phyloP scores from a whole-genome alignment of 192 early-diverging fungal species.

The Geranomyces variabilis region DNA sequence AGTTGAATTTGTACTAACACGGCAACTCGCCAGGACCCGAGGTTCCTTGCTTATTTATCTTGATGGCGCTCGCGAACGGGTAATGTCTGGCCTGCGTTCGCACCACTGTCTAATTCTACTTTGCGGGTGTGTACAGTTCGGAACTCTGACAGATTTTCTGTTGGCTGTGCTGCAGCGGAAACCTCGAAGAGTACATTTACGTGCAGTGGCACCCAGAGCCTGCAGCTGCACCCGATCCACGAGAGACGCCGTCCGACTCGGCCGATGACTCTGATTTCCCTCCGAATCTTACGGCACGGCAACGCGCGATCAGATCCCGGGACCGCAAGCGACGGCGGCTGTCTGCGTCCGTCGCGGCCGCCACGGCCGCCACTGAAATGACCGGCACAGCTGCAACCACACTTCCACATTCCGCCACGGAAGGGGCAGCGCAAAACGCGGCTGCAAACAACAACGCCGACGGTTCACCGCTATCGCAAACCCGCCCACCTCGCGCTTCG shows the following conservation, averaged over 20 bases:
- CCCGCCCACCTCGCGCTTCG: neutral
- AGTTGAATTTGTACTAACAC: neutral
- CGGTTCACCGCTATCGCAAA: neutral
- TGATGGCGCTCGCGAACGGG: slow-evolving; percentile 92
- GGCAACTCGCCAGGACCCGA: slow-evolving; percentile 60
- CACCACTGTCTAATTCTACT: too few relatives aligned
- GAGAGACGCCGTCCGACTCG: neutral
- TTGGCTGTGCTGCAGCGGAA: slow-evolving; percentile 54
- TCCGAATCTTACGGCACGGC: neutral
- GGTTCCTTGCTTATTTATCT: slow-evolving; percentile 91
- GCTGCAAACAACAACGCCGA: neutral
- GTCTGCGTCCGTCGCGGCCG: neutral
- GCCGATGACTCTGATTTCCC: slow-evolving; percentile 7
- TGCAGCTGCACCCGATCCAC: neutral
- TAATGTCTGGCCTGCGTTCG: neutral
- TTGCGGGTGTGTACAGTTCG: too few relatives aligned
- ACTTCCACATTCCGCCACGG: neutral
- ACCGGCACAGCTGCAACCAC: neutral
- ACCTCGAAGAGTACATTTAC: slow-evolving; percentile 90
- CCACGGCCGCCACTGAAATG: too few relatives aligned
- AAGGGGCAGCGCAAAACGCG: neutral
- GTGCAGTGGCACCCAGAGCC: slow-evolving; percentile 45
- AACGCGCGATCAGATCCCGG: slow-evolving; percentile 23
- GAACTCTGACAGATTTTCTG: neutral
- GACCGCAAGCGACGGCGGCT: slow-evolving; percentile 19